Percentiles rank a stretch among this genome's conserved stretches.
Evolutionary conservation across 1,284 basidiomycete genomes (phyloP).

Genomic region (Puccinia coronata): DNA sequence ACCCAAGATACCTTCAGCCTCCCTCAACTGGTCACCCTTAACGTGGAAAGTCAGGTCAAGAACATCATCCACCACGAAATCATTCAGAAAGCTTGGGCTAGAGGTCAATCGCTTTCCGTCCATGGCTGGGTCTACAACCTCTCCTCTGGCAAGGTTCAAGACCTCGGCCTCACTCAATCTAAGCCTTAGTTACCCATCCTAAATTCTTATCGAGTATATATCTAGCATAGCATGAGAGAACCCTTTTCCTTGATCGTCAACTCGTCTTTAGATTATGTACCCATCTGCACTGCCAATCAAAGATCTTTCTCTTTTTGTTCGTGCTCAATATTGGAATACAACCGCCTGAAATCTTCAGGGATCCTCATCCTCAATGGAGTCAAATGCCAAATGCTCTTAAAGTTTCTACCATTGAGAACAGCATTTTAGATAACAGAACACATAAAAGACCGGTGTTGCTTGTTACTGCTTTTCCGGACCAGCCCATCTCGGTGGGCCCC

Average conservation of each 20-base stretch:
- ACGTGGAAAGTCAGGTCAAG: constrained; percentile 51
- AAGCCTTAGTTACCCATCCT: no score
- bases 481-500: no score
- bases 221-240: no score
- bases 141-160: constrained; percentile 51
- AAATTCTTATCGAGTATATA: no score
- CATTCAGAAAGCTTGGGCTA: constrained; percentile 51
- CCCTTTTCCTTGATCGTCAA: background rate
- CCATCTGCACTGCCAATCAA: background rate
- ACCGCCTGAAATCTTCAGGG: no score
- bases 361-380: no score
- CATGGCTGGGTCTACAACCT: constrained; percentile 53
- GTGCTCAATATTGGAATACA: background rate
- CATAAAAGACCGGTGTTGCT: no score
- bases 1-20: constrained; percentile 14
- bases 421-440: no score
- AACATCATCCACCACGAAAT: constrained; percentile 51
- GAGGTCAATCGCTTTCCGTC: constrained; percentile 50
- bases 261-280: background rate
- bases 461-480: no score
- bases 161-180: constrained; percentile 49
- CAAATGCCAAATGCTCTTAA: no score
- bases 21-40: constrained; percentile 23
- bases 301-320: no score
- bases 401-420: no score